Conservation (phyloP, 2,329 filamentous ascomycete genomes). For the Fusarium anguioides region DNA sequence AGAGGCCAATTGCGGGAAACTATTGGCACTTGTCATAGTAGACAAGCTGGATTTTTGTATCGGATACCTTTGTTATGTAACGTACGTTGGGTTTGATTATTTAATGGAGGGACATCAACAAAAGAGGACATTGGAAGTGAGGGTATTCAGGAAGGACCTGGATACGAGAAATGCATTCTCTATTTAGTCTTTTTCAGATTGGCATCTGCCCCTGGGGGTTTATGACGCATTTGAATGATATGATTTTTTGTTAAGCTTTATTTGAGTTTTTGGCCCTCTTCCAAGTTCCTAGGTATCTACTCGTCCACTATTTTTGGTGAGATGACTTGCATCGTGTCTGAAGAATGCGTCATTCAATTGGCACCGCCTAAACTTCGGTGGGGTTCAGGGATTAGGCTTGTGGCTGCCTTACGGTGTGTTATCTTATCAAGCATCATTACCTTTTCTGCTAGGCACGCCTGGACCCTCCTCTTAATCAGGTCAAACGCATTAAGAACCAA, state of each 20-base stretch:
- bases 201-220: conserved; percentile 43
- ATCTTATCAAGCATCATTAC: conserved; percentile 49
- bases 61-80: conserved; percentile 50
- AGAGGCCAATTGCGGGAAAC: conserved; percentile 33
- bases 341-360: conserved; percentile 4
- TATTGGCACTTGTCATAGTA: conserved; percentile 46
- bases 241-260: conserved; percentile 22
- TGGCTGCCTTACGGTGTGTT: conserved; percentile 43
- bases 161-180: conserved; percentile 41
- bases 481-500: conserved; percentile 19
- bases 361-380: conserved; percentile 42
- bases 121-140: conserved; percentile 41
- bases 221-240: conserved; percentile 46
- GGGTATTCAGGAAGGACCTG: conserved; percentile 40
- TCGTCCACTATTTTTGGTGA: background rate
- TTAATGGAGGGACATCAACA: conserved; percentile 48
- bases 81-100: conserved; percentile 47
- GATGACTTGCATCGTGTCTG: background rate
- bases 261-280: no score
- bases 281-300: no score
- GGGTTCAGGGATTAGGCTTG: conserved; percentile 16
- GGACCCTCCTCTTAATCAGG: conserved; percentile 29
- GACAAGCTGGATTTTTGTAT: conserved; percentile 49
- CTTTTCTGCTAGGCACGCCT: conserved; percentile 40
- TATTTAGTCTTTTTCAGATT: conserved; percentile 45